Evolutionary conservation across 2,329 filamentous ascomycete genomes (phyloP), one percentile per base, ranked within the genome.

Genomic region (Torrubiellomyces zombiae): DNA sequence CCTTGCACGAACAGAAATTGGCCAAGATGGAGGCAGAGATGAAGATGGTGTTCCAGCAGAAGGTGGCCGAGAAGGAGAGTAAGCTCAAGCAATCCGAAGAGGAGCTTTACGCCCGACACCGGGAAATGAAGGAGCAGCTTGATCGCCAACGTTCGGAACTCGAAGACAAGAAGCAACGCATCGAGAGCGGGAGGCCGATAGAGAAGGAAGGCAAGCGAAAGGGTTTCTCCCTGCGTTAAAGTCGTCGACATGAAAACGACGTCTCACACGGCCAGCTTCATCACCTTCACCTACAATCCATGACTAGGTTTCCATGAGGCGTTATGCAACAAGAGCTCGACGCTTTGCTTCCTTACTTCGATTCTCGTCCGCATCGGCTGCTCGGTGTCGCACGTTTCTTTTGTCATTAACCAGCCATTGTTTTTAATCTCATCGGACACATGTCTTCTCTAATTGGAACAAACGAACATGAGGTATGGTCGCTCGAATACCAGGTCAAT

Each of bases 1-100:
- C 80, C 36, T 67, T 98, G 41, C 89, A 98, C 68, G 89, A 98
- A 62, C 85, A 94, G 68, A 98, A 98, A 68, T 81, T 98, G 43
- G 82, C 86, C 56, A 98, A 98, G 81, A 98, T 98, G 89, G 89
- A 98, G 59, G 75, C 83, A 47, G 89, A 98, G 58, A 98, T 98
- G 89, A 98, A 98, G 81, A 93, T 94, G 81, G 89, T 98, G 41
- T 98, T 98, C 82, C 89, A 95, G 56, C 89, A 98, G 55, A 98
- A 98, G 77, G 89, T 98, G 16, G 75, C 82, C 38, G 89, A 98
- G 58, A 98, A 98, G 67, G 89, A 98, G 62, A 93, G 82, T 71
- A 98, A 98, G 63, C 66, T 98, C 53, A 92, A 92, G 64, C 89
- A 95, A 63, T 93, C 83, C 66, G 89, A 98, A 58, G 89, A 98